Evolutionary conservation across 164 flowering plant genomes (phyloP), one percentile per base, ranked within the genome.

Genomic region (Tetrastigma voinierianum): DNA sequence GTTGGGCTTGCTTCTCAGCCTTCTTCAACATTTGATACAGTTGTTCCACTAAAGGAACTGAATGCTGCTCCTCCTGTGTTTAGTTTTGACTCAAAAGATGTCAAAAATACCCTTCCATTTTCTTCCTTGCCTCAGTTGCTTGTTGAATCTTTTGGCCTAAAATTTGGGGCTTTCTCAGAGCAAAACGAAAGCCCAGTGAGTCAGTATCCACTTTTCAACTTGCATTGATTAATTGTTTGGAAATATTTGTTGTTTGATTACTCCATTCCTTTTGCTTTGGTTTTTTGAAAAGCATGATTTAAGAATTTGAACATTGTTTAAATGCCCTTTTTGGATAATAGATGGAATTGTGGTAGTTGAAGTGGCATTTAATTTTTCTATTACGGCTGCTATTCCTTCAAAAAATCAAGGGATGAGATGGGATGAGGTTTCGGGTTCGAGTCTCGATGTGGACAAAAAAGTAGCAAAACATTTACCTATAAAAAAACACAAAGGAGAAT

Each of bases 131-230:
- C 73, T 1, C 12, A 67, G 32, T 64, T 51, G 46, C 43, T 16
- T n/a, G 69, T 48, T 73, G 75, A 68, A 62, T 49, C 77, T 14
- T 24, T 63, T 9, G 68, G 51, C 49, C 1, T 20, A 10, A 69
- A 64, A 43, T 62, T 55, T 64, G 70, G 65, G 67, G 65, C 63
- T 59, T 20, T 57, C 15, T 70, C 66, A 3, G 70, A 59, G 3
- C 62, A 51, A 76, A 56, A 32, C 51, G 72, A 66, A 25, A 72
- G 56, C 61, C 59, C 71, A 79, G 69, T 79, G 80, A 83, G 86
- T 84, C 12, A 64, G 76, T 62, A 44, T 45, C 25, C 17, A 1
- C 54, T 13, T 46, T 20, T 46, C 15, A 49, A 51, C 32, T 24
- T 52, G n/a, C n/a, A n/a, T 53, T n/a, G 1, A 19, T 23, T 14